phyloP scores from a whole-genome alignment of 306 rosid species.

The Sicyos edulis region DNA sequence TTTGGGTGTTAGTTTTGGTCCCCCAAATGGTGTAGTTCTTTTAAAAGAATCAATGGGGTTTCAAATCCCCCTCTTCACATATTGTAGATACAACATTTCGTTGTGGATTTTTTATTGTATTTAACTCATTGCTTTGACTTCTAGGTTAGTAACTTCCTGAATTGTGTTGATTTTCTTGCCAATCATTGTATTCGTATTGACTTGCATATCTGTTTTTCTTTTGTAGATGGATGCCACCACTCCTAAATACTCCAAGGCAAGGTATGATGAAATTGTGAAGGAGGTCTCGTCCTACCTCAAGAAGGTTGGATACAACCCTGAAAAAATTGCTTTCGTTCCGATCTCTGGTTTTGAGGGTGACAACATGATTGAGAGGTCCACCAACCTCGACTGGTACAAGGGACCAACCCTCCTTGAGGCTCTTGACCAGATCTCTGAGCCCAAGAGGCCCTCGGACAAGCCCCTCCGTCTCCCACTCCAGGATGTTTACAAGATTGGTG shows the following conservation, averaged over 20 bases:
- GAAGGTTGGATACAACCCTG: conserved; percentile 67
- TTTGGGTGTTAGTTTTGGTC: no score
- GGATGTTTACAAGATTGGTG: conserved; percentile 30
- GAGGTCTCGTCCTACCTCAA: conserved; percentile 38
- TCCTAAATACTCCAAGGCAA: conserved; percentile 47
- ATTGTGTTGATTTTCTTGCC: no score
- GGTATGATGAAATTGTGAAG: conserved; percentile 34
- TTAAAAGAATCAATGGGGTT: no score
- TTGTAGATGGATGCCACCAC: conserved; percentile 46
- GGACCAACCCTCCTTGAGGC: conserved; percentile 31
- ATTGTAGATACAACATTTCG: no score
- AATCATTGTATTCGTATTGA: no score
- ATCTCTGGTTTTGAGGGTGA: conserved; percentile 49
- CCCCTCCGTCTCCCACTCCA: conserved; percentile 30
- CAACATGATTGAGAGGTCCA: conserved; percentile 28
- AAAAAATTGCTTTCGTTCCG: conserved; percentile 45
- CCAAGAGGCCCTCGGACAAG: conserved; percentile 30
- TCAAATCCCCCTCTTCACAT: no score
- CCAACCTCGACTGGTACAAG: conserved; percentile 27
- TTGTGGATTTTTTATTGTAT: no score
- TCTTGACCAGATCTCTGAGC: conserved; percentile 21
- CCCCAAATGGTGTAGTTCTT: no score
- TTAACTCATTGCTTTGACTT: no score
- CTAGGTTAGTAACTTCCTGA: no score
- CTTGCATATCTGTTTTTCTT: neutral